Evolutionary conservation across 2,329 filamentous ascomycete species (phyloP), one percentile per base, ranked within the genome.

Genomic region (Penicillium corylophilum): DNA sequence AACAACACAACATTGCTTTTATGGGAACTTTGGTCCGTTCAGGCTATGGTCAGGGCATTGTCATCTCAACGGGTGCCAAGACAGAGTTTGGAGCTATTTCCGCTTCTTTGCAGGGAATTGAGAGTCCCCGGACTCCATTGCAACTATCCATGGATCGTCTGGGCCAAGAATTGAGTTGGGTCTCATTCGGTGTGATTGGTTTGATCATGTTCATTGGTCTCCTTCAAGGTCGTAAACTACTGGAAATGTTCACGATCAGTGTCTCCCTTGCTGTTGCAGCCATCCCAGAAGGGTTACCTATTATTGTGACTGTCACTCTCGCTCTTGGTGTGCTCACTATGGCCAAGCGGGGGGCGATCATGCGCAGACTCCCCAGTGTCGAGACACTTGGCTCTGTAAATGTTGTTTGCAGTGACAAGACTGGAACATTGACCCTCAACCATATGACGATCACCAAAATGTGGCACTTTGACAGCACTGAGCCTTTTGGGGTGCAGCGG

Each of bases 341-440:
- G 94, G 95, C 94, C 54, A 90, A 86, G 66, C 85, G 93, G 63
- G 90, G 95, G 69, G 94, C 94, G 8, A 99, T 99, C 69, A 93
- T 99, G 54, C 88, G 94, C 61, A 87, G 89, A 67, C 87, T 99
- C 74, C 95, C 95, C 20, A 97, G 94, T 71, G 95, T 99, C 8
- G 94, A 99, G 71, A 99, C 94, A 0, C 77, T 99, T 5, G 95
- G 95, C 8, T 96, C 92, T n/a, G 94, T 99, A 53, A 99, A 97
- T 65, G 92, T 99, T n/a, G 90, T 99, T 6, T 99, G 95, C 76
- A 96, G 91, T 61, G 94, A 99, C 78, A 99, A 99, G 76, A 99
- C 94, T 39, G 90, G 93, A 28, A 99, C 94, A 1, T 77, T 99
- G 54, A 99, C 94, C 0, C 91, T 92, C 68, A 99, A 97, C 68